Base-by-base conservation (phyloP, 1,284 basidiomycete species). In the Trametes pubescens region DNA sequence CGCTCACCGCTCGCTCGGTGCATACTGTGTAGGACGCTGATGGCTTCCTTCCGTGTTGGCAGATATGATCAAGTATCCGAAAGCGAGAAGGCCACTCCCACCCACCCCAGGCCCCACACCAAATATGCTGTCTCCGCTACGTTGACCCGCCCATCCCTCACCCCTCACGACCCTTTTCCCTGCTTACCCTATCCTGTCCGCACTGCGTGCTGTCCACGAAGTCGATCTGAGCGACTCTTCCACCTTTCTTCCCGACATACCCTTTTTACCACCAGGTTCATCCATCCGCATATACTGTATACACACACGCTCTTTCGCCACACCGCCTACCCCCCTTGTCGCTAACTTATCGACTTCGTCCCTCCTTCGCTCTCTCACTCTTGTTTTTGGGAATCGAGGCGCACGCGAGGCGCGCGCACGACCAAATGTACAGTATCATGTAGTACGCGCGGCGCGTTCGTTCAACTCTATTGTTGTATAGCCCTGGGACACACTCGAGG, bases 21-120 rank as follows among this genome's bases (percentile, higher is more conserved):
- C 6, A 40, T 22, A 13, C 7, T 29, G 40, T 13, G 6, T 43
- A 4, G 14, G 40, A 14, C 38, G 47, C 34, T 64, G 40, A 59
- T 47, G 46, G 55, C 61, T 48, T 35, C 35, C 56, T 56, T 44
- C 11, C 32, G 7, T 53, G 46, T 56, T 43, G n/a, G 24, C 70
- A 88, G 89, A 93, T 77, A 88, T 96, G 74, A 97, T 97, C 81
- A 95, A 95, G 78, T 97, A 96, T 74, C 95, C 95, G 14, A 51
- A 44, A 6, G 34, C 2, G 83, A 89, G 62, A 78, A 86, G 46
- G 84, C 78, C 66, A 81, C 84, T 64, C 76, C 79, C 18, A 78
- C 83, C 26, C 16, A 46, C 57, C 32, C 57, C 57, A 32, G 29
- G 29, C 4, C 8, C 29, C 29, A 38, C 43, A 4, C 40, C 44